A percentile compares a stretch with the other conserved stretches of the same genome.
Evolutionary conservation across 345 rosid genomes (phyloP).

Genomic region (Carallia pectinifolia): DNA sequence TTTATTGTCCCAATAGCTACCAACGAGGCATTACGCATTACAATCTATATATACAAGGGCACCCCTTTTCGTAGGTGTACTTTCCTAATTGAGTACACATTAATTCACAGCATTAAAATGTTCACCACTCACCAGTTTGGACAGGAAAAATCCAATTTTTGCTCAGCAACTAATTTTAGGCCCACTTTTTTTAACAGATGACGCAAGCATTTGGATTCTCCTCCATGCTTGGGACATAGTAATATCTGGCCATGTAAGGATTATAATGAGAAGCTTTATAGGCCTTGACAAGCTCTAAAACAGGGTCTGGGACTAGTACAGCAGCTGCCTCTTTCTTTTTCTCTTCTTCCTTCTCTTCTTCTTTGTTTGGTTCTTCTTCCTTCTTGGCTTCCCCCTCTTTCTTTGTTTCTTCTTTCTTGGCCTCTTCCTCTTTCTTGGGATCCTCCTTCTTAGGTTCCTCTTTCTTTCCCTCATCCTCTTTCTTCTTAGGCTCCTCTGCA

Average conservation of each 20-base stretch:
- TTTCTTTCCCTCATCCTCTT: slow-evolving; percentile 42
- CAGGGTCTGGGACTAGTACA: slow-evolving; percentile 52
- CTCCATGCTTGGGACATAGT: slow-evolving; percentile 80
- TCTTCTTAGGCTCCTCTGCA: slow-evolving; percentile 66
- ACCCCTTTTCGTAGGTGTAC: slow-evolving; percentile 17
- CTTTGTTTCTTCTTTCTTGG: slow-evolving; percentile 35
- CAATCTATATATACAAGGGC: slow-evolving; percentile 14
- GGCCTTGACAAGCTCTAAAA: slow-evolving; percentile 69
- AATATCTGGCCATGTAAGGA: slow-evolving; percentile 67
- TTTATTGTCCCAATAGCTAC: slow-evolving; percentile 22
- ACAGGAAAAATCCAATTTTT: not conserved
- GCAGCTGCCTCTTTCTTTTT: slow-evolving; percentile 18
- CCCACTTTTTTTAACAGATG: slow-evolving; percentile 37
- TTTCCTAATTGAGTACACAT: slow-evolving; percentile 16
- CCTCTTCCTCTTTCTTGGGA: slow-evolving; percentile 39
- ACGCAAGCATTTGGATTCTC: slow-evolving; percentile 95
- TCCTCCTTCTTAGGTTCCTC: slow-evolving; percentile 64
- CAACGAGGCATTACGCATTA: slow-evolving; percentile 21
- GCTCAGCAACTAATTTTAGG: not conserved
- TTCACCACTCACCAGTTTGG: slow-evolving; percentile 15
- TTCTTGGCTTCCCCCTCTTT: slow-evolving; percentile 11
- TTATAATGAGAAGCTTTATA: slow-evolving; percentile 63
- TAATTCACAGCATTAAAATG: slow-evolving; percentile 27
- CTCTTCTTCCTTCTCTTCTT: slow-evolving; percentile 29
- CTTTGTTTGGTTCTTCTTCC: slow-evolving; percentile 31